These are phyloP conservation scores for Pseudocercospora crystallina DNA, from an alignment of 2,329 filamentous ascomycete species.

Conservation along the genomic window DNA sequence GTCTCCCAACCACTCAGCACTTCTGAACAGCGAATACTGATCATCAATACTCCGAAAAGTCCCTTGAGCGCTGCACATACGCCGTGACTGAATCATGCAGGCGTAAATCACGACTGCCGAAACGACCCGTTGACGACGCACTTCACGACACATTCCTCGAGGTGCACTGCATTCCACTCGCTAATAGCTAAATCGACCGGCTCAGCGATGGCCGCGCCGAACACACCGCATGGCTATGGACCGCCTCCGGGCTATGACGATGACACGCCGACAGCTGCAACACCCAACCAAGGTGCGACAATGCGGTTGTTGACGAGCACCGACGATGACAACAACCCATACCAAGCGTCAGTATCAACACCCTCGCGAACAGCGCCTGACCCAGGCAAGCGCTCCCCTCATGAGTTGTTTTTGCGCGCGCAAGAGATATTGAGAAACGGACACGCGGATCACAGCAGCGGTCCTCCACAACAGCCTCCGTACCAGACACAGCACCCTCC, in stretches of 20 bases:
- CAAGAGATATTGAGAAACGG: constrained; percentile 23
- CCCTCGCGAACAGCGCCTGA: constrained; percentile 17
- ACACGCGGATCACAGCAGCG: constrained; percentile 12
- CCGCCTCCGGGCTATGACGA: constrained; percentile 49
- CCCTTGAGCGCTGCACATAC: too few species aligned
- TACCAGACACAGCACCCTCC: constrained; percentile 1
- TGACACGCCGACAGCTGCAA: constrained; percentile 21
- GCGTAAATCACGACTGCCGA: too few species aligned
- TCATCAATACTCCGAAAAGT: too few species aligned
- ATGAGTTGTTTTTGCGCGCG: constrained; percentile 33
- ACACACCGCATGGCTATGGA: constrained; percentile 29
- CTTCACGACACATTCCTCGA: constrained; percentile 17
- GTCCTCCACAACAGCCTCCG: not conserved
- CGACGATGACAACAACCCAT: constrained; percentile 40
- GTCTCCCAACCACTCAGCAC: too few species aligned
- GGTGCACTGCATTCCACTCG: constrained; percentile 32
- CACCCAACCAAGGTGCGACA: constrained; percentile 41
- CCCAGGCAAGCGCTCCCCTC: constrained; percentile 41
- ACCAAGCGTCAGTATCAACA: constrained; percentile 29
- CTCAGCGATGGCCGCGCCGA: constrained; percentile 24
- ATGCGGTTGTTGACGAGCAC: constrained; percentile 53
- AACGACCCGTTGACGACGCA: not conserved
- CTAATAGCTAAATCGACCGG: constrained; percentile 9
- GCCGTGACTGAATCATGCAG: too few species aligned
- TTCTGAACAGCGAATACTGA: too few species aligned